Base-by-base conservation (phyloP, 2,329 filamentous ascomycete genomes). In the Beauveria sp. region DNA sequence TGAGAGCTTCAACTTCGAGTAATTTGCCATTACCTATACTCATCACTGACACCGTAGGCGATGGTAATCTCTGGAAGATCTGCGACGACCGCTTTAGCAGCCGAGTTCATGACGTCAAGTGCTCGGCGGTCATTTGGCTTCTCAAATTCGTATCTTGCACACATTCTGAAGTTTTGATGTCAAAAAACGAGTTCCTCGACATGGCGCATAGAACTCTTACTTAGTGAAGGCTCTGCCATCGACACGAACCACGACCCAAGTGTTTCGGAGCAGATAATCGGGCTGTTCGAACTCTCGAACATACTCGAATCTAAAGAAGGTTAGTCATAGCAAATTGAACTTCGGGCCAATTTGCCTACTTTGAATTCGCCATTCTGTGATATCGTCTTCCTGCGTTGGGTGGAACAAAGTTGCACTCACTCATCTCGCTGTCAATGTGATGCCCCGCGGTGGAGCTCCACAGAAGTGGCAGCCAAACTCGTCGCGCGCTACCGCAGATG, bases 161-260 rank as follows among this genome's bases (percentile, higher is more conserved):
- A 93, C 67, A 97, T 86, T 70, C 90, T 96, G 64, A 52, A 2
- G 22, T 18, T 12, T 26, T 3, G 4, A 22, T 18, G 20, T 62
- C 60, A 56, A 3, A 30, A 12, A 6, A 47, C 5, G 16, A 18
- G 8, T 47, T 12, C 42, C 16, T 9, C 5, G 14, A 40, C 24
- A 5, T 16, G 12, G 34, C 46, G 18, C 24, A 24, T 40, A 34
- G 6, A 9, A 40, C 22, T 34, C 74, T 71, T 78, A 96, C 91
- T 96, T 97, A 69, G 93, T 95, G 75, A 99, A 99, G 20, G 92
- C 93, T 65, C 93, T 84, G 26, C 95, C 95, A 75, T 99, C 95
- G 69, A 99, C 87, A 63, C 95, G 87, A 61, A 99, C 87, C 22
- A 98, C 91, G 61, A 98, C 89, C 92, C 93, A 99, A 28, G 93